Percentiles rank a stretch among this genome's conserved stretches.
Evolutionary conservation across 331 rosid genomes (phyloP).

Genomic region (Spiraea crenata): DNA sequence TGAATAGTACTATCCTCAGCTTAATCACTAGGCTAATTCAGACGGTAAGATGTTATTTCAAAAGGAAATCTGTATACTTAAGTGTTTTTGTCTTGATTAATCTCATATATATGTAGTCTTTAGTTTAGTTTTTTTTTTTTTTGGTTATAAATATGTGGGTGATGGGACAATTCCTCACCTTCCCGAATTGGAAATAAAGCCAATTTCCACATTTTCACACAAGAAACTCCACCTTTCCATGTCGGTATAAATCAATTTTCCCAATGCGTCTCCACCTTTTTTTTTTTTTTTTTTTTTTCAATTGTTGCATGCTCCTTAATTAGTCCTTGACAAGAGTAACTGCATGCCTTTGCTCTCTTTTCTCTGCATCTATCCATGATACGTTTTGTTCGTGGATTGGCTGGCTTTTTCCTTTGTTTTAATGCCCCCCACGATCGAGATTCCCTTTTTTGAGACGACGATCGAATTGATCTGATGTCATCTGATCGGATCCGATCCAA

Average conservation of each 20-base stretch:
- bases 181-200: constrained; percentile 48
- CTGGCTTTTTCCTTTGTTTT: not conserved
- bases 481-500: not conserved
- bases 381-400: constrained; percentile 8
- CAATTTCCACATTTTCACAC: constrained; percentile 21
- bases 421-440: constrained; percentile 12
- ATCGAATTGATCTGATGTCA: not conserved
- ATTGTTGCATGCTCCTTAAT: not conserved
- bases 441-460: not conserved
- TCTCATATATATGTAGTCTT: constrained; percentile 7
- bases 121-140: constrained; percentile 11
- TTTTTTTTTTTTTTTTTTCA: not conserved
- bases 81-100: too few relatives aligned
- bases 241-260: constrained; percentile 47
- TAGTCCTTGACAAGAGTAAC: not conserved
- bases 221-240: constrained; percentile 54
- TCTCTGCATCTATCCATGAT: not conserved
- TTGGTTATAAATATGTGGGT: constrained; percentile 22
- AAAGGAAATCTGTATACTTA: too few relatives aligned
- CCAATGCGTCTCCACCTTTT: constrained; percentile 9
- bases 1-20: too few relatives aligned
- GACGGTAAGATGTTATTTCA: too few relatives aligned
- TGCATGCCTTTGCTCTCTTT: constrained; percentile 5
- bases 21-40: too few relatives aligned
- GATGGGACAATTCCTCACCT: constrained; percentile 75